Evolutionary conservation across 2,329 filamentous ascomycete species (phyloP), one percentile per base, ranked within the genome.

Genomic region (Curvularia sp.): DNA sequence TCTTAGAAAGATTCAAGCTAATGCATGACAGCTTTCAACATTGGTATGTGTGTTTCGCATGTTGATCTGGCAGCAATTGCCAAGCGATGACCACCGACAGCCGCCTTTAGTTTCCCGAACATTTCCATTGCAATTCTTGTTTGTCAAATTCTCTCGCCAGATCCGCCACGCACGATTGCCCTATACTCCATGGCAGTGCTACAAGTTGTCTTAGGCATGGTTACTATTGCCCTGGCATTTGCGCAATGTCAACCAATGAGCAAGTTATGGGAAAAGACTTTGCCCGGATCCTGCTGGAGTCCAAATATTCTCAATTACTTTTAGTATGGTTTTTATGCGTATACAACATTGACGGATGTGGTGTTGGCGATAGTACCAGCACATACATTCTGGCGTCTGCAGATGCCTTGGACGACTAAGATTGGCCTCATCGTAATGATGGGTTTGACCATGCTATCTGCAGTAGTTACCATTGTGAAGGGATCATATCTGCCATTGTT

Each of bases 381-480:
- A 18, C 44, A 39, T 13, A 38, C 50, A 9, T 62, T 62, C 24
- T 57, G 41, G 53, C 52, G 48, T 20, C 43, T 59, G 13, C 56
- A 59, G 46, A 59, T 59, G 53, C 49, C 52, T 26, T 47, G 50
- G 15, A 57, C 53, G 9, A 62, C 60, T 0, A 62, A 62, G 41
- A 38, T 62, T 5, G 50, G 56, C 9, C 7, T 60, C 2, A 52
- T 51, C 24, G 15, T 49, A 4, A 41, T 60, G 38, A 62, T 60
- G 60, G 41, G 53, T 7, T 51, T 60, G 57, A 55, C 50, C 2
- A 62, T 62, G 57, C 38, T 60, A 10, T 60, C 50, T 41, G 60
- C 57, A 7, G 53, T 62, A 28, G 42, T 62, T 5, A 60, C 50
- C 3, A 53, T 62, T 20, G 24, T 57, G 6, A 55, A 62, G 24